Base-by-base conservation (phyloP, 2,329 filamentous ascomycete genomes). In the Alternaria novae-zelandiae region DNA sequence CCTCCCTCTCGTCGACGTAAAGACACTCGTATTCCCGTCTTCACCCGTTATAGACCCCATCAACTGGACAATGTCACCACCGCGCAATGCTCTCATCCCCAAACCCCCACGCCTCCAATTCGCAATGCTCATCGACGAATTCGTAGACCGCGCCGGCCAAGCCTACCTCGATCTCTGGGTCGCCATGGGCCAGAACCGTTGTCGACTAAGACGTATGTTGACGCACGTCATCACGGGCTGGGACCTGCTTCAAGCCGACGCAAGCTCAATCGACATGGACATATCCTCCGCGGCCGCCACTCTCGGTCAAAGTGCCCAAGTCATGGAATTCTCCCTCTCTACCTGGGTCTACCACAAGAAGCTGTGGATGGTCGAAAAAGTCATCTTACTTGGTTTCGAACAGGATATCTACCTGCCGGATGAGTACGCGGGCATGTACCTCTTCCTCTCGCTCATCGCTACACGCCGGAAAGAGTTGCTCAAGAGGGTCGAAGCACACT, bases 301-400 rank as follows among this genome's bases (percentile, higher is more conserved):
- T 4, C 63, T 78, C 3, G 59, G 58, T 11, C 44, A 76, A 17
- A 13, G 36, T 0, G 64, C 81, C 3, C 86, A 90, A 47, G 82
- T 86, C 44, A 85, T 88, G 1, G 90, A 88, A 0, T 90, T 92
- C 56, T 90, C 93, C 0, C 84, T 98, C 1, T 93, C 92, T 1
- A 94, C 91, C 4, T 99, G 96, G 96, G 88, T 90, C 0, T 96
- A 95, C 72, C 87, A 94, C 63, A 92, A 97, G 80, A 98, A 97
- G 79, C 85, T 97, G n/a, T 88, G 87, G 28, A 88, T 95, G 73
- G 93, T 97, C 86, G 91, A 95, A 76, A 91, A 90, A 84, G 90
- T 96, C 49, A 86, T 97, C 15, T 92, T 97, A 75, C 88, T 97
- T 30, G 96, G 96, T 12, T 98, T 99, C 78, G 96, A 99, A 80